Evolutionary conservation across 2,329 filamentous ascomycete species (phyloP).

Genomic region (Colletotrichum salicis): DNA sequence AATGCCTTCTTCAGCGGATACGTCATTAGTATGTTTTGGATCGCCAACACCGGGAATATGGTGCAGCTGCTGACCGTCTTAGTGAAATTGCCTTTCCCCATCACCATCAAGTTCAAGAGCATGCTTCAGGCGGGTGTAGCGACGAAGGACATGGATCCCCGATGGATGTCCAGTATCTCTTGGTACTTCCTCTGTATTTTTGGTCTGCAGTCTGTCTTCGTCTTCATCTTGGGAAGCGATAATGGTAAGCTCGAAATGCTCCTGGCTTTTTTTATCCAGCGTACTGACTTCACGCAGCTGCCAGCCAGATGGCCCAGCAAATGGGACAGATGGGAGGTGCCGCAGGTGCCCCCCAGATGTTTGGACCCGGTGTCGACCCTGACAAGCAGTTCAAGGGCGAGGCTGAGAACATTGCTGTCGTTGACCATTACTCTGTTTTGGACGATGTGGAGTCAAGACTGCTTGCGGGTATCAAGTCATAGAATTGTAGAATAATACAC

Average conservation of each 20-base stretch:
- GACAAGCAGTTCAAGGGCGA: constrained; percentile 95
- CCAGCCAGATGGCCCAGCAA: constrained; percentile 90
- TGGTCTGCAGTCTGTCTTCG: constrained; percentile 95
- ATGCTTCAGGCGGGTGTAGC: constrained; percentile 98
- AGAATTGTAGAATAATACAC: constrained; percentile 39
- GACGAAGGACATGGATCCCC: constrained; percentile 93
- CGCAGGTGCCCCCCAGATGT: constrained; percentile 70
- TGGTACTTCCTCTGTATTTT: constrained; percentile 99
- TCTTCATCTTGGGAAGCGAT: constrained; percentile 94
- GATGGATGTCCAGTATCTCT: constrained; percentile 98
- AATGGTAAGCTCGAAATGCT: constrained; percentile 73
- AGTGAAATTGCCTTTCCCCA: constrained; percentile 96
- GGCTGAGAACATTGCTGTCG: constrained; percentile 93
- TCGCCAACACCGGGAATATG: background rate
- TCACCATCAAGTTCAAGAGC: constrained; percentile 99
- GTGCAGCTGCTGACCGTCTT: constrained; percentile 38
- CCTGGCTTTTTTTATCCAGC: background rate
- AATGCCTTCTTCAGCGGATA: constrained; percentile 99
- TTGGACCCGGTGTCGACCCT: constrained; percentile 91
- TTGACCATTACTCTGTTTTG: constrained; percentile 92
- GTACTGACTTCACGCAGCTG: constrained; percentile 68
- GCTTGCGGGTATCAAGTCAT: constrained; percentile 64
- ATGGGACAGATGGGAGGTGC: constrained; percentile 84
- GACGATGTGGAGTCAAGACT: constrained; percentile 89
- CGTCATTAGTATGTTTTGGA: constrained; percentile 78